Percentiles rank a stretch among this genome's conserved stretches.
These are phyloP conservation scores for Quercus variabilis DNA, from an alignment of 306 rosid species.

Conservation along the genomic window DNA sequence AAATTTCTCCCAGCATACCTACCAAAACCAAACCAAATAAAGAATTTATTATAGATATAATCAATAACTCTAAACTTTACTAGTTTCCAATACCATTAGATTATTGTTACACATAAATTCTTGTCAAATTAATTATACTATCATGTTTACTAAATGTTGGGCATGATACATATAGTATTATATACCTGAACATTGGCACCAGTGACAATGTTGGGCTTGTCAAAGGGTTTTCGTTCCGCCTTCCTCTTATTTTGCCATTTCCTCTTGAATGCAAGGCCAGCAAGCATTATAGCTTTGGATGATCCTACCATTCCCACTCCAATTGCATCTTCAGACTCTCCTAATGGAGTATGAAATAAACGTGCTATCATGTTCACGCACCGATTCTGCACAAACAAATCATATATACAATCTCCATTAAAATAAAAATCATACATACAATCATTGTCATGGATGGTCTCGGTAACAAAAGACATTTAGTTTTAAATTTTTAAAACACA, in stretches of 20 bases:
- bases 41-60: too few species aligned
- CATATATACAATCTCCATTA: background rate
- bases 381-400: conserved; percentile 42
- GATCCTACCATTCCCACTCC: conserved; percentile 81
- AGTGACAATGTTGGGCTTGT: conserved; percentile 69
- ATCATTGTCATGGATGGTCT: background rate
- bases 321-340: conserved; percentile 47
- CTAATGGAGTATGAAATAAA: conserved; percentile 54
- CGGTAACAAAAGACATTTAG: too few species aligned
- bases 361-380: conserved; percentile 80
- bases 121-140: background rate
- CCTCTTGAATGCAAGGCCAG: conserved; percentile 82
- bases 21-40: background rate
- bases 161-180: background rate
- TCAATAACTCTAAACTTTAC: too few species aligned
- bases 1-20: conserved; percentile 86
- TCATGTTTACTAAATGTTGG: background rate
- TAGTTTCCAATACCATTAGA: too few species aligned
- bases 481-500: too few species aligned
- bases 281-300: conserved; percentile 83
- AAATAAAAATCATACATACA: too few species aligned
- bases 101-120: too few species aligned
- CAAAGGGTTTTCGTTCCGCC: conserved; percentile 50
- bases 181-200: conserved; percentile 72
- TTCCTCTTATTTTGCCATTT: conserved; percentile 68